A percentile compares a stretch with the other conserved stretches of the same genome.
phyloP scores from a whole-genome alignment of 2,329 filamentous ascomycete species.

The Colletotrichum endophyticum region DNA sequence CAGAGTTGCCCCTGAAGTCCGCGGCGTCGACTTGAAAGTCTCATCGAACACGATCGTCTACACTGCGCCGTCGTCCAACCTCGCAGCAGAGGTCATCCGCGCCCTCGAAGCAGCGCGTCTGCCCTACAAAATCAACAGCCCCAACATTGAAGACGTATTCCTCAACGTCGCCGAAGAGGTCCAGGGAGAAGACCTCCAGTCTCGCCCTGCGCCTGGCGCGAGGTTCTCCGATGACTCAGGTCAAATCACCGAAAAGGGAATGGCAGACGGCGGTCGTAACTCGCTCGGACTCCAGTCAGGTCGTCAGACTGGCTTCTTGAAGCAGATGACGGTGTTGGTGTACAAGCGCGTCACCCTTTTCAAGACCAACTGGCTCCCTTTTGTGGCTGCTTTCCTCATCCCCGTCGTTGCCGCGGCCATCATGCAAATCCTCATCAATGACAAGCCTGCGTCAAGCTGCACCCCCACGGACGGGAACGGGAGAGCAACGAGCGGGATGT shows the following conservation, averaged over 20 bases:
- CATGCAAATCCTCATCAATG: slow-evolving; percentile 75
- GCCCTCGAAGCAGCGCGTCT: slow-evolving; percentile 70
- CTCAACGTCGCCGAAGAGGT: slow-evolving; percentile 84
- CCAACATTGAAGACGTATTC: slow-evolving; percentile 93
- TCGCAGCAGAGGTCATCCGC: slow-evolving; percentile 74
- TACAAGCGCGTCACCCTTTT: slow-evolving; percentile 79
- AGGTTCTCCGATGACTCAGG: background rate
- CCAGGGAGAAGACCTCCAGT: slow-evolving; percentile 40
- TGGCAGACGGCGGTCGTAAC: slow-evolving; percentile 5
- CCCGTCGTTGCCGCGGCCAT: slow-evolving; percentile 82
- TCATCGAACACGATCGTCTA: slow-evolving; percentile 79
- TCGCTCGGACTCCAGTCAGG: slow-evolving; percentile 68
- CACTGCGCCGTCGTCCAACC: slow-evolving; percentile 69
- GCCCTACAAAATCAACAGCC: slow-evolving; percentile 86
- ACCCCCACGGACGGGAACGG: slow-evolving; percentile 52
- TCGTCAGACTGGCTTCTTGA: slow-evolving; percentile 68
- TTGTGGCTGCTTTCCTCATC: slow-evolving; percentile 74
- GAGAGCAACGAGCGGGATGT: slow-evolving; percentile 47
- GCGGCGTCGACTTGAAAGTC: slow-evolving; percentile 59
- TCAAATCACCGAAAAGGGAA: slow-evolving; percentile 28
- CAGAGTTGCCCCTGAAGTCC: slow-evolving; percentile 52
- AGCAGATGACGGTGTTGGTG: slow-evolving; percentile 77
- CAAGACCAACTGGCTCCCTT: slow-evolving; percentile 79
- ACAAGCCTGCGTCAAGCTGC: slow-evolving; percentile 58
- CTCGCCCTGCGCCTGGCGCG: background rate